Evolutionary conservation across 2,329 filamentous ascomycete species (phyloP).

Genomic region (Ceratocystis alfenasii): DNA sequence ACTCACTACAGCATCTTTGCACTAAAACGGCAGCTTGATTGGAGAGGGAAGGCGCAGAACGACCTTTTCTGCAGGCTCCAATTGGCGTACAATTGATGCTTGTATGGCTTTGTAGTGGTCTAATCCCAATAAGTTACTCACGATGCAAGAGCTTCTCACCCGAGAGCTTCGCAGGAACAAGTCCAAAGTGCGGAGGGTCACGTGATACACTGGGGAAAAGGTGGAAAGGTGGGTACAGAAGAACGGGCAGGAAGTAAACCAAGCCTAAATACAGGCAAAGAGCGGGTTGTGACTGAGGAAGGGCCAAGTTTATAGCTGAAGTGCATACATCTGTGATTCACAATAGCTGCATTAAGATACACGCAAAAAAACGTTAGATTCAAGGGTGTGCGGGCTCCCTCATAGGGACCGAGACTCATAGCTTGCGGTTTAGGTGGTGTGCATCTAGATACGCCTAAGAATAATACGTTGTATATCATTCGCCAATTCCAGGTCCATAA

Average conservation of each 20-base stretch:
- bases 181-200: constrained; percentile 9
- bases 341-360: no score
- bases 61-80: not conserved
- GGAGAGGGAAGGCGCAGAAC: not conserved
- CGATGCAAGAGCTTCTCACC: constrained; percentile 9
- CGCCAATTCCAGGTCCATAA: not conserved
- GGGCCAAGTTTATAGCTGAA: no score
- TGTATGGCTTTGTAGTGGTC: not conserved
- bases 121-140: not conserved
- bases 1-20: not conserved
- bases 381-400: no score
- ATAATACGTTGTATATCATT: not conserved
- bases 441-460: not conserved
- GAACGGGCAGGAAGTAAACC: constrained; percentile 10
- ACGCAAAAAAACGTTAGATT: no score
- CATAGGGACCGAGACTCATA: not conserved
- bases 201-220: constrained; percentile 12
- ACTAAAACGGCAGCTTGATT: not conserved
- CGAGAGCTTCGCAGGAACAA: not conserved
- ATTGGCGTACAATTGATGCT: not conserved
- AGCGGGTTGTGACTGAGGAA: not conserved
- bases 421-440: not conserved
- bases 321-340: no score
- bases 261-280: not conserved
- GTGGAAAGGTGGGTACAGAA: constrained; percentile 9